Evolutionary conservation across 495 filamentous ascomycete species (phyloP), one percentile per base, ranked within the genome.

Genomic region (Articulospora tetracladia): DNA sequence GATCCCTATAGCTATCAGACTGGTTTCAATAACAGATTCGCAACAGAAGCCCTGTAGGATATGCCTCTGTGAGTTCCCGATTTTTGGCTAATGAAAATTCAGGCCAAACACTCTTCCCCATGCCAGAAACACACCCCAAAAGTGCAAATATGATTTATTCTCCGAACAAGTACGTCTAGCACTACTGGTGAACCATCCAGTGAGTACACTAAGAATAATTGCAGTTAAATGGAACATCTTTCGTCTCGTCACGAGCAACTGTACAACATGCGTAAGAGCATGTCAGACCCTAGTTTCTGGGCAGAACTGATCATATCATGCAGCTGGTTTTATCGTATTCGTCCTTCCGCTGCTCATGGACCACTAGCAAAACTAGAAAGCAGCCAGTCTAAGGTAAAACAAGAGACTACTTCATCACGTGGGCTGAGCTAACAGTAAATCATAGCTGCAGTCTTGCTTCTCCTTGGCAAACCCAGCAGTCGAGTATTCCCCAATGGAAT

Each of bases 1-100:
- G 63, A 66, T 55, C 63, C 63, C 1, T 66, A 66, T 32, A 10
- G 1, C 26, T 66, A 66, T 39, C 59, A 61, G 41, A 28, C 52
- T 8, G 63, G 63, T 22, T 66, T 66, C 26, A 54, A 54, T 3
- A 66, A 66, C 46, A 20, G 48, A 10, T 66, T 66, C 25, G 49
- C 53, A 22, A 30, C 55, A 2, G 55, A 58, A 34, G 55, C 55
- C 32, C 26, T 55, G 53, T 55, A 55, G 3, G 53, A 23, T 22
- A 20, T 36, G 15, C 24, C 24, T 39, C 6, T 2, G 15, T 2
- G 34, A 7, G 20, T 27, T 13, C 1, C 28, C 4, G 6, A 34
- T 7, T 36, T 26, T 41, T 19, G 39, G 27, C 53, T 55, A 17
- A 50, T 23, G 19, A 50, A 24, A 27, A 24, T 44, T n/a, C 3